Percentiles rank a stretch among this genome's conserved stretches.
Evolutionary conservation across 352 stramenopile species (phyloP).

Genomic region (Pseudoperonospora humuli): DNA sequence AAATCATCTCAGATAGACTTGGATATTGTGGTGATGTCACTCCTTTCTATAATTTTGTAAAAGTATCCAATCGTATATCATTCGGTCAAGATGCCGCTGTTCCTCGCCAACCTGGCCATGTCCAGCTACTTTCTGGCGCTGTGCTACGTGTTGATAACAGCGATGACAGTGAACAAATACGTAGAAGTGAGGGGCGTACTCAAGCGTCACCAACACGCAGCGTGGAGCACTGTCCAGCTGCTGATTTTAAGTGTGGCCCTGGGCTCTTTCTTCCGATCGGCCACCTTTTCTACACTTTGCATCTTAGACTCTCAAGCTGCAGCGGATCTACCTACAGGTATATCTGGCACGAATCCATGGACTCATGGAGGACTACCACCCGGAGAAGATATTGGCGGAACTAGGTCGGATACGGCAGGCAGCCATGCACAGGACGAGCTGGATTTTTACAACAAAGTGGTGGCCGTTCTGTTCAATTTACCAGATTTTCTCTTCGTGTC

Average conservation of each 20-base stretch:
- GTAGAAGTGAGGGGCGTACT: conserved; percentile 62
- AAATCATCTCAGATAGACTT: too few relatives aligned
- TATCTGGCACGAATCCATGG: conserved; percentile 17
- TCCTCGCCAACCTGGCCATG: conserved; percentile 84
- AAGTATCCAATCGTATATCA: conserved; percentile 8
- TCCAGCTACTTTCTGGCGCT: conserved; percentile 84
- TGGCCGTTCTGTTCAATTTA: conserved; percentile 88
- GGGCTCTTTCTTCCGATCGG: conserved; percentile 80
- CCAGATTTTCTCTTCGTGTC: conserved; percentile 90
- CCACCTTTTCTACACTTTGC: conserved; percentile 83
- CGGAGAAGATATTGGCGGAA: conserved; percentile 12
- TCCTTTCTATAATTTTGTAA: not conserved
- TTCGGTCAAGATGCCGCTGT: conserved; percentile 58
- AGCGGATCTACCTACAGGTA: conserved; percentile 30
- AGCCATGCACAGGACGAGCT: conserved; percentile 50
- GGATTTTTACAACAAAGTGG: conserved; percentile 88
- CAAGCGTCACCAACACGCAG: conserved; percentile 50
- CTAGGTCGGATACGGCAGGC: conserved; percentile 6
- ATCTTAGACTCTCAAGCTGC: conserved; percentile 79
- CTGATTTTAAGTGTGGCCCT: conserved; percentile 73
- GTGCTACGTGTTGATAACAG: conserved; percentile 78
- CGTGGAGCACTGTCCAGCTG: conserved; percentile 79
- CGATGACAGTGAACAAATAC: conserved; percentile 73
- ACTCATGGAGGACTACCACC: conserved; percentile 5
- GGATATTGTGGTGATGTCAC: too few relatives aligned